A percentile compares a stretch with the other conserved stretches of the same genome.
Conservation (phyloP, 257 asterid genomes). For the Lavandula angustifolia region DNA sequence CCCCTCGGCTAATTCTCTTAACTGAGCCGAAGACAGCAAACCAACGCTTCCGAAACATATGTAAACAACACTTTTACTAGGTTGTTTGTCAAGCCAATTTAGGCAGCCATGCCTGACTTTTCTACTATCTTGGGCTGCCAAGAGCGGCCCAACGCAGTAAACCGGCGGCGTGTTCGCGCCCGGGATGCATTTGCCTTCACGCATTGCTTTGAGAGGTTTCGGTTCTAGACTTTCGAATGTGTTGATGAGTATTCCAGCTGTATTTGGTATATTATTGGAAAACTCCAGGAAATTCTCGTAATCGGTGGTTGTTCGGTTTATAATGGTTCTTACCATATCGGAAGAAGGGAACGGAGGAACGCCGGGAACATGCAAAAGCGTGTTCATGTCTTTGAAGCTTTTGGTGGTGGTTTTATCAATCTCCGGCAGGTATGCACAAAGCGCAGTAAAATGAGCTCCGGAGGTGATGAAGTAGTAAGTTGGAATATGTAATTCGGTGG, state of each 20-base stretch:
- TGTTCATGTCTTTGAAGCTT: slow-evolving; percentile 46
- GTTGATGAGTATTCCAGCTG: slow-evolving; percentile 52
- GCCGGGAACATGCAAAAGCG: slow-evolving; percentile 43
- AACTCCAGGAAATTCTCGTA: slow-evolving; percentile 34
- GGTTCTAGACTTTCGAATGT: slow-evolving; percentile 48
- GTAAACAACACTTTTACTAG: slow-evolving; percentile 51
- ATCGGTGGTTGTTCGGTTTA: slow-evolving; percentile 34
- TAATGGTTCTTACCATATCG: slow-evolving; percentile 40
- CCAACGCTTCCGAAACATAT: slow-evolving; percentile 70
- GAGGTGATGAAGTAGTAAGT: slow-evolving; percentile 54
- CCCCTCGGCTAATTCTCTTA: slow-evolving; percentile 50
- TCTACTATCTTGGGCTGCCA: slow-evolving; percentile 18
- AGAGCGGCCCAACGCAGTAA: slow-evolving; percentile 56
- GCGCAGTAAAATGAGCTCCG: slow-evolving; percentile 38
- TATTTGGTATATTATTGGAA: not conserved
- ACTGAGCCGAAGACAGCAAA: slow-evolving; percentile 36
- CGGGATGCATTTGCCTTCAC: slow-evolving; percentile 45
- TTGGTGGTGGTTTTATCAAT: slow-evolving; percentile 31
- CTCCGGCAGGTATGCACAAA: slow-evolving; percentile 30
- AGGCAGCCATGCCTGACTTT: slow-evolving; percentile 40
- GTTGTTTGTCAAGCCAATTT: slow-evolving; percentile 62
- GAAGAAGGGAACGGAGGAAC: slow-evolving; percentile 46
- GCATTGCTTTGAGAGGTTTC: slow-evolving; percentile 31
- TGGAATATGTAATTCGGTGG: slow-evolving; percentile 37
- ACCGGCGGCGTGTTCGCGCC: slow-evolving; percentile 48